Percentiles rank a stretch among this genome's conserved stretches.
phyloP scores from a whole-genome alignment of 2,329 filamentous ascomycete species.

The Paracamarosporium sp. region DNA sequence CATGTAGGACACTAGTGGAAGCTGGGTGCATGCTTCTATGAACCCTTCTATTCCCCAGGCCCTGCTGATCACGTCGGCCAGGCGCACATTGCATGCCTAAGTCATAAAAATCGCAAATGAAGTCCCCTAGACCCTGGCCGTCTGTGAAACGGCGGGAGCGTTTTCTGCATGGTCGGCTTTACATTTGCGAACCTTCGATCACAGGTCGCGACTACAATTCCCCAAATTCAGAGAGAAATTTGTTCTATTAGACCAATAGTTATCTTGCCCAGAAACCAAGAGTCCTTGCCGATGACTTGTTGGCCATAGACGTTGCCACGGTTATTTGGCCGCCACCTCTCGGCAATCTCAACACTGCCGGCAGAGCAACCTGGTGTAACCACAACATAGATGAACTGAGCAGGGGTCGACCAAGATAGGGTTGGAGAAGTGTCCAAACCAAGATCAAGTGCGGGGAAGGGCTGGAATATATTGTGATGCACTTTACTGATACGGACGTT shows the following conservation, averaged over 20 bases:
- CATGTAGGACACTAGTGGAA: too few species aligned
- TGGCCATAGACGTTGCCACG: neutral
- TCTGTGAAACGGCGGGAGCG: neutral
- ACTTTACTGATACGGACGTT: neutral
- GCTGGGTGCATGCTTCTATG: too few species aligned
- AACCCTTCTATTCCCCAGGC: too few species aligned
- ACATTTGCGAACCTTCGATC: neutral
- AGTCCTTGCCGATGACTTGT: neutral
- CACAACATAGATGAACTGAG: neutral
- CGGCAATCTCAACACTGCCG: constrained; percentile 4
- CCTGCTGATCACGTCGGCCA: neutral
- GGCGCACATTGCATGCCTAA: neutral
- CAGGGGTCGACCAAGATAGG: neutral
- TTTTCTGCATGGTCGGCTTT: constrained; percentile 1
- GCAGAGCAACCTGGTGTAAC: constrained; percentile 1
- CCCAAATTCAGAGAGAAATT: neutral
- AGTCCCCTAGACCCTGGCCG: neutral
- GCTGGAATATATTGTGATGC: neutral
- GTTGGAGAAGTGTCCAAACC: neutral
- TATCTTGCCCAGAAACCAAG: neutral
- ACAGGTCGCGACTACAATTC: neutral
- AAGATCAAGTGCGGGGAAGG: neutral
- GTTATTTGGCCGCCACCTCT: neutral
- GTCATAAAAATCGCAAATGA: neutral
- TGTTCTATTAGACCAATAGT: neutral